phyloP scores from a whole-genome alignment of 306 rosid genomes.

The Pyrus pyrifolia region DNA sequence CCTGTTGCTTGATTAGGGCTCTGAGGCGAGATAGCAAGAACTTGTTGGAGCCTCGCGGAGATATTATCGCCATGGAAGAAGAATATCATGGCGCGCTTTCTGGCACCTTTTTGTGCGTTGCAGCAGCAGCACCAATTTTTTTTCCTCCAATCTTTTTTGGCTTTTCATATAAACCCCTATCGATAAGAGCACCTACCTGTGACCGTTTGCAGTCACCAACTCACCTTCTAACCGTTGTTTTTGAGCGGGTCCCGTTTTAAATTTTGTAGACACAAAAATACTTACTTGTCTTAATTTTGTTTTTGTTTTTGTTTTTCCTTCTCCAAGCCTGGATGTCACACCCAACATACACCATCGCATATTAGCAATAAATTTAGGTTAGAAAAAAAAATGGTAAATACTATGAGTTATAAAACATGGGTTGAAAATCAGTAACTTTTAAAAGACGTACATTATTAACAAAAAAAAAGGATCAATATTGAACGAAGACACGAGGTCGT shows the following conservation, averaged over 20 bases:
- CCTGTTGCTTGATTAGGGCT: conserved; percentile 26
- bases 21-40: conserved; percentile 17
- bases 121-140: neutral
- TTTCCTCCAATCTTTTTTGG: neutral
- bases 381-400: neutral
- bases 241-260: neutral
- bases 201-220: neutral
- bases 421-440: neutral
- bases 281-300: neutral
- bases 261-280: no score
- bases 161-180: neutral
- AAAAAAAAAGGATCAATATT: no score
- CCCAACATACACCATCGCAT: neutral
- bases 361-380: neutral
- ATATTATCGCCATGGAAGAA: conserved; percentile 20
- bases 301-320: neutral
- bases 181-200: neutral
- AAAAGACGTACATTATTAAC: neutral
- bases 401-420: neutral
- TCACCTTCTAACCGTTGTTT: neutral
- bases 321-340: neutral
- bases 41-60: conserved; percentile 3
- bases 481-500: no score
- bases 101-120: neutral
- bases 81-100: conserved; percentile 27